A percentile compares a stretch with the other conserved stretches of the same genome.
phyloP scores from a whole-genome alignment of 495 filamentous ascomycete species.

The Hypoxylon intermedium region DNA sequence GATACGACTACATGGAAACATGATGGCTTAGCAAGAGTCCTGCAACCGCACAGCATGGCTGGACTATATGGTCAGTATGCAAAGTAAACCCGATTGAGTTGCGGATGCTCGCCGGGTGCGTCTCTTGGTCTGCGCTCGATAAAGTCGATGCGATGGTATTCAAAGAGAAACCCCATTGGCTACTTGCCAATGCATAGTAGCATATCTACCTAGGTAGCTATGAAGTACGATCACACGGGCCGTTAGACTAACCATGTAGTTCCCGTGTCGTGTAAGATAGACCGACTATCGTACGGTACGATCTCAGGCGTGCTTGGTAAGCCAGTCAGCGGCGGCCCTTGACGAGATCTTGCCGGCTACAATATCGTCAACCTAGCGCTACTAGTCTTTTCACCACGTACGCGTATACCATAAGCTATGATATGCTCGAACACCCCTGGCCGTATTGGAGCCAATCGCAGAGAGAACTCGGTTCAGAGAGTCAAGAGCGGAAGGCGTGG shows the following conservation, averaged over 20 bases:
- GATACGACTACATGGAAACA: slow-evolving; percentile 1
- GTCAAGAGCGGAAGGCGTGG: neutral
- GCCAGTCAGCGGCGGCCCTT: neutral
- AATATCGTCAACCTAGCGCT: neutral
- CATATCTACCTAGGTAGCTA: neutral
- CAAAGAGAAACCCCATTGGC: neutral
- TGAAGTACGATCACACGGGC: neutral
- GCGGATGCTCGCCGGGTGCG: slow-evolving; percentile 12
- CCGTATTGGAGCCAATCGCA: slow-evolving; percentile 3
- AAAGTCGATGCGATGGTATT: neutral
- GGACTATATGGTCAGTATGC: slow-evolving; percentile 9
- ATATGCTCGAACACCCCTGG: neutral
- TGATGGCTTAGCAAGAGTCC: neutral
- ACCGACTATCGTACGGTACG: neutral
- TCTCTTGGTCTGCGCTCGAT: neutral
- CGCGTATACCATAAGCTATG: neutral
- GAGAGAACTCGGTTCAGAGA: neutral
- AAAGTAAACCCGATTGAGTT: slow-evolving; percentile 27
- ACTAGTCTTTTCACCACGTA: neutral
- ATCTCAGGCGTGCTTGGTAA: neutral
- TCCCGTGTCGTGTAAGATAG: too few species aligned
- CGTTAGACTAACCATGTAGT: slow-evolving; percentile 1
- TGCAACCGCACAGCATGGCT: slow-evolving; percentile 4
- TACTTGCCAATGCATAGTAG: neutral
- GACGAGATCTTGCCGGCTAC: neutral